These are phyloP conservation scores for Arachis hypogaea DNA, from an alignment of 306 rosid species.

Conservation along the genomic window DNA sequence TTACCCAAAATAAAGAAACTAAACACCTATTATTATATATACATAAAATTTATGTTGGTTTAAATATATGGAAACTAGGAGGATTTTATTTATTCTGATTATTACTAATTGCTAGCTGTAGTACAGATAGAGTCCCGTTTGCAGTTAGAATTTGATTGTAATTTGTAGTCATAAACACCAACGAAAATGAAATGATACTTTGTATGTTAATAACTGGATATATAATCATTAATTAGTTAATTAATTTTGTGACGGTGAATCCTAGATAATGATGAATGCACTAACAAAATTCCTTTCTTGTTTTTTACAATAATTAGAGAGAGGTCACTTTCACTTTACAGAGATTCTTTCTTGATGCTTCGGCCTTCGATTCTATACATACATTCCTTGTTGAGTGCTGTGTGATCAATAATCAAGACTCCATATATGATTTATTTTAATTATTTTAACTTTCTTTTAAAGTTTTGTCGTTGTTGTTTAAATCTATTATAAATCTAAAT, in stretches of 20 bases:
- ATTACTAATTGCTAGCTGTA: neutral
- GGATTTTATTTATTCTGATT: neutral
- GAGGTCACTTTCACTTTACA: neutral
- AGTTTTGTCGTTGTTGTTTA: too few relatives aligned
- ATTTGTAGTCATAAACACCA: neutral
- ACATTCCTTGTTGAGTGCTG: neutral
- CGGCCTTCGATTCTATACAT: neutral
- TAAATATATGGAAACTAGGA: neutral
- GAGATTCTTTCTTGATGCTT: slow-evolving; percentile 4
- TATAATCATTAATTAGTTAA: too few relatives aligned
- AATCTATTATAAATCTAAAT: too few relatives aligned
- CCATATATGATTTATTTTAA: too few relatives aligned
- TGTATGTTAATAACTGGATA: too few relatives aligned
- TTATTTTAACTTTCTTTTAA: too few relatives aligned
- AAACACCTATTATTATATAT: too few relatives aligned
- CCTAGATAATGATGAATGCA: neutral
- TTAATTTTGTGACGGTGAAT: slow-evolving; percentile 18
- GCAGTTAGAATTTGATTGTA: neutral
- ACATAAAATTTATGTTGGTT: too few relatives aligned
- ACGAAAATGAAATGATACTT: neutral
- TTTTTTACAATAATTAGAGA: neutral
- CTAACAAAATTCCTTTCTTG: neutral
- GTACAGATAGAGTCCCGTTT: neutral
- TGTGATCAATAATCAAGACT: too few relatives aligned
- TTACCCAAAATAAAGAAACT: too few relatives aligned